phyloP scores from a whole-genome alignment of 2,329 filamentous ascomycete species.

The Xylariaceae sp. region DNA sequence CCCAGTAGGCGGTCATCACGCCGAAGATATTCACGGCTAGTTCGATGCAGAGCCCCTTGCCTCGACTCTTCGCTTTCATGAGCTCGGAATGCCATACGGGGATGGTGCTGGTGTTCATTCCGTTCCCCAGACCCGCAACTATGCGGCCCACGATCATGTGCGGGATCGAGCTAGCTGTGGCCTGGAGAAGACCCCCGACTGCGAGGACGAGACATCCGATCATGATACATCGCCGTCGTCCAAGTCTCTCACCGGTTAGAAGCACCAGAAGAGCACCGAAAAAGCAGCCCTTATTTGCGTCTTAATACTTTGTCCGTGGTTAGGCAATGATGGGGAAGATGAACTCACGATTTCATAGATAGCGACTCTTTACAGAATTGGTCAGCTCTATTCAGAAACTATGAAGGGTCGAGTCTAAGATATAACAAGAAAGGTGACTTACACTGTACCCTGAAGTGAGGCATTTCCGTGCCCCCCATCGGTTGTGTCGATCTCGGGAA shows the following conservation, averaged over 20 bases:
- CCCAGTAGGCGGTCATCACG: constrained; percentile 62
- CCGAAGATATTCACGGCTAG: constrained; percentile 61
- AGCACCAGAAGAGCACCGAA: constrained; percentile 50
- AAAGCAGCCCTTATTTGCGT: constrained; percentile 58
- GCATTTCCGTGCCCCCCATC: constrained; percentile 46
- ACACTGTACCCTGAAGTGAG: too few relatives aligned
- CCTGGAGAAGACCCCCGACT: constrained; percentile 53
- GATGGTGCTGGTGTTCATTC: constrained; percentile 48
- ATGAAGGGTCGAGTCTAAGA: too few relatives aligned
- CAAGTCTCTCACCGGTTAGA: constrained; percentile 58
- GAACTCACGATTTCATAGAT: too few relatives aligned
- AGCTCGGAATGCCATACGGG: constrained; percentile 66
- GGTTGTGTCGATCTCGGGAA: constrained; percentile 56
- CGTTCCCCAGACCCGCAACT: constrained; percentile 48
- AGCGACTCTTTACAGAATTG: too few relatives aligned
- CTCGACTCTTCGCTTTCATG: constrained; percentile 59
- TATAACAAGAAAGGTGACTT: too few relatives aligned
- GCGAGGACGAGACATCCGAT: constrained; percentile 59
- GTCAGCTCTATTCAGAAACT: too few relatives aligned
- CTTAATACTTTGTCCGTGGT: too few relatives aligned
- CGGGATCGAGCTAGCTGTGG: constrained; percentile 46
- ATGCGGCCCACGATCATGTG: constrained; percentile 60
- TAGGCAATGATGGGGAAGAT: too few relatives aligned
- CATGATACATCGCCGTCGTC: constrained; percentile 59
- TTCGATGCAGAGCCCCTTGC: constrained; percentile 64